These are phyloP conservation scores for Sugiyamaella novakii DNA, from an alignment of 1,139 yeast genomes.

Conservation along the genomic window DNA sequence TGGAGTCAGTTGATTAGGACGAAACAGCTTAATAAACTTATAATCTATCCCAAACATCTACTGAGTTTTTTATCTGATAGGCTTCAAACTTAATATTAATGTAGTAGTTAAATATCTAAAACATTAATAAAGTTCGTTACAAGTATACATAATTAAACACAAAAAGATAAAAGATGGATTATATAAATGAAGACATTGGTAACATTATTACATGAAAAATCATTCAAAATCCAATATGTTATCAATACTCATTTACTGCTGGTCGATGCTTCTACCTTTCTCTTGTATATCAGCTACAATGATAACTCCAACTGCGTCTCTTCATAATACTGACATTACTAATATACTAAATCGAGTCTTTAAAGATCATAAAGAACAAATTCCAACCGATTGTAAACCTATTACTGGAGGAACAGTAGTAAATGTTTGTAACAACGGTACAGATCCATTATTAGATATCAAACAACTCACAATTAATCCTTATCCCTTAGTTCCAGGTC, in stretches of 20 bases:
- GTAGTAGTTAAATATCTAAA: too few species aligned
- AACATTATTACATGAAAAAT: too few species aligned
- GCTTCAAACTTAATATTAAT: too few species aligned
- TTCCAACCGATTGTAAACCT: conserved; percentile 23
- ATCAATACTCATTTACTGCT: background rate
- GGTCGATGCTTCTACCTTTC: too few species aligned
- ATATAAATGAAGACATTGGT: too few species aligned
- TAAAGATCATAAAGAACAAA: conserved; percentile 1
- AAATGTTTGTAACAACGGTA: conserved; percentile 33
- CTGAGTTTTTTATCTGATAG: too few species aligned
- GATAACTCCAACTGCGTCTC: background rate
- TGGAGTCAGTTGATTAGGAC: too few species aligned
- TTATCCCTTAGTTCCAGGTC: conserved; percentile 37
- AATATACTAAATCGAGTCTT: conserved; percentile 13
- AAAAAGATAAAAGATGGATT: too few species aligned
- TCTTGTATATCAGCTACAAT: background rate
- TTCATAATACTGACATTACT: conserved; percentile 3
- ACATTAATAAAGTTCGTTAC: too few species aligned
- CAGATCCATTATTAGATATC: conserved; percentile 30
- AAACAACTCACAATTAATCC: conserved; percentile 30
- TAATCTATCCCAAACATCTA: too few species aligned
- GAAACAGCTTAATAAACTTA: too few species aligned
- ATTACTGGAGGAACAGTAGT: conserved; percentile 26
- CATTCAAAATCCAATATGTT: background rate
- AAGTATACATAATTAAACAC: too few species aligned